phyloP scores from a whole-genome alignment of 2,329 filamentous ascomycete genomes.

The Beauveria asiatica region DNA sequence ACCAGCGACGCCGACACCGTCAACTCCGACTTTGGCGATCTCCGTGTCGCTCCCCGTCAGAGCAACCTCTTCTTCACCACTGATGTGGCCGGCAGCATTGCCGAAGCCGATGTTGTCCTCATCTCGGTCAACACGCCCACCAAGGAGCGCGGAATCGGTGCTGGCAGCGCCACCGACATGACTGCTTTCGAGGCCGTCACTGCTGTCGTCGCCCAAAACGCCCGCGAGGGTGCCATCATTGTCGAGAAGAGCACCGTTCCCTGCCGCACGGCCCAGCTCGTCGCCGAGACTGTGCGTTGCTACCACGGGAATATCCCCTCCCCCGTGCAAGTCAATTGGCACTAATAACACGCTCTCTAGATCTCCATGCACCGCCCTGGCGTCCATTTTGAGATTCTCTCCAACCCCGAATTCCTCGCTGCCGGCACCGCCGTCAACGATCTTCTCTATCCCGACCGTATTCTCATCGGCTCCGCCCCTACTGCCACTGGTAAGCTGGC shows the following conservation, averaged over 20 bases:
- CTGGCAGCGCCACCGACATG: conserved; percentile 64
- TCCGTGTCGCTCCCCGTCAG: conserved; percentile 34
- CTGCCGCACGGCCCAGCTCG: conserved; percentile 61
- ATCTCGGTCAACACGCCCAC: conserved; percentile 75
- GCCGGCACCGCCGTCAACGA: conserved; percentile 69
- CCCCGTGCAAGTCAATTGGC: no score
- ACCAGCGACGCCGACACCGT: conserved; percentile 22
- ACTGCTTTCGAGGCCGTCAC: conserved; percentile 63
- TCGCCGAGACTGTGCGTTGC: conserved; percentile 54
- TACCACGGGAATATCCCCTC: no score
- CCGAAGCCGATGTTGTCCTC: conserved; percentile 63
- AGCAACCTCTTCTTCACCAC: conserved; percentile 70
- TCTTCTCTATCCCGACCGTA: conserved; percentile 60
- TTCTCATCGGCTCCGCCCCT: conserved; percentile 62
- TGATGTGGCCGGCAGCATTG: conserved; percentile 52
- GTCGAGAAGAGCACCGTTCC: conserved; percentile 80
- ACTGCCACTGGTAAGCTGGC: conserved; percentile 53
- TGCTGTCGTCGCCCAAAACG: conserved; percentile 56
- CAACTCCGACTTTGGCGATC: conserved; percentile 24
- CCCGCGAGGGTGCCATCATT: conserved; percentile 60
- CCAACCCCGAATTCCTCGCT: conserved; percentile 74
- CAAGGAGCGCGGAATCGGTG: conserved; percentile 60
- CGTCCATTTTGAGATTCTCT: conserved; percentile 65
- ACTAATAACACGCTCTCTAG: conserved; percentile 22
- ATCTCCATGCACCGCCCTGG: conserved; percentile 51